Percentiles rank a stretch among this genome's conserved stretches.
Conservation (phyloP, 495 filamentous ascomycete genomes). For the Penicillium verhagenii region DNA sequence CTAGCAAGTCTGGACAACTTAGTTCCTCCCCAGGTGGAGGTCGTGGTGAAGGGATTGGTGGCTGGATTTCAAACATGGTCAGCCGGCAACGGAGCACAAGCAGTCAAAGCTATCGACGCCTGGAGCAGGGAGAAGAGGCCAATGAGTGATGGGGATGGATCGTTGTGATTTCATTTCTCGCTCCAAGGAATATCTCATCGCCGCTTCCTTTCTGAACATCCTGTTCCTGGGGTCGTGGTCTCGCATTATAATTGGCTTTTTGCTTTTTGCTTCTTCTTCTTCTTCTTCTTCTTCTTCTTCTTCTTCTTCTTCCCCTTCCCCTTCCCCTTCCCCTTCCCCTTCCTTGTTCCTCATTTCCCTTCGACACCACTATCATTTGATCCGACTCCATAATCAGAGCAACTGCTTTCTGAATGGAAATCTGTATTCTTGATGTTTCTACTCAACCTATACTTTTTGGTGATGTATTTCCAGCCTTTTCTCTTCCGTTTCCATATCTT, state of each 20-base stretch:
- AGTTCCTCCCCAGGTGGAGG: constrained; percentile 27
- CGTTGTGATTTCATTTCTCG: background rate
- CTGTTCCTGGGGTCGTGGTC: too few species aligned
- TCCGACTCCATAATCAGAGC: too few species aligned
- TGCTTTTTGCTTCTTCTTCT: background rate
- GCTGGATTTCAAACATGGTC: constrained; percentile 69
- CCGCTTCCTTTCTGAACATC: background rate
- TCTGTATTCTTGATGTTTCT: background rate
- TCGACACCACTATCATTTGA: too few species aligned
- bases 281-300: background rate
- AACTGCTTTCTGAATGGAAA: background rate
- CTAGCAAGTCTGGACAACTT: constrained; percentile 44
- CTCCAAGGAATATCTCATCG: too few species aligned
- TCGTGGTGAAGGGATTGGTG: constrained; percentile 57
- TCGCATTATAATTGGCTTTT: too few species aligned
- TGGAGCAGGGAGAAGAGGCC: constrained; percentile 63
- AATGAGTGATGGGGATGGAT: constrained; percentile 18
- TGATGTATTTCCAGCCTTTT: background rate
- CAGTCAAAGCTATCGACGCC: constrained; percentile 56
- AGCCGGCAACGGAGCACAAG: constrained; percentile 49
- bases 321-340: too few species aligned
- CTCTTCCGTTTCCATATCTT: background rate
- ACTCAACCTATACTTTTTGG: background rate
- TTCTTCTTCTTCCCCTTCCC: too few species aligned
- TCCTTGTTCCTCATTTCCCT: too few species aligned